Conservation (phyloP, 176 grass and related monocot species). For the Hordeum vulgare region DNA sequence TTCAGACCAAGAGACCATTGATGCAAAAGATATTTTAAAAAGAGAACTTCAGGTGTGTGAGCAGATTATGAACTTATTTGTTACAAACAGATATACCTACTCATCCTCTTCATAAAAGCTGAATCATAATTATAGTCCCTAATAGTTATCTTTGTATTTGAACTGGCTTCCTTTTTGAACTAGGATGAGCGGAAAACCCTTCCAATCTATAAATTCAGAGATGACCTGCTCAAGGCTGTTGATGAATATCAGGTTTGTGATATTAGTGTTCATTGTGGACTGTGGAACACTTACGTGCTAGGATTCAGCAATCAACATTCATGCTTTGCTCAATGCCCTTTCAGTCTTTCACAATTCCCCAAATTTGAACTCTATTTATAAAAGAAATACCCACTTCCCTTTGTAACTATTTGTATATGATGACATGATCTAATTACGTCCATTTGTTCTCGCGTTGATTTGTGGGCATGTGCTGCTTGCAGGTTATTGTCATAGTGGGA, state of each 20-base stretch:
- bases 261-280: neutral
- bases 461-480: neutral
- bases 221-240: slow-evolving; percentile 69
- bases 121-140: neutral
- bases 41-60: slow-evolving; percentile 61
- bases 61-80: slow-evolving; percentile 1
- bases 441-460: neutral
- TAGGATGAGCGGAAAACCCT: slow-evolving; percentile 93
- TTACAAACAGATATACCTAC: neutral
- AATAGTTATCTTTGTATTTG: neutral
- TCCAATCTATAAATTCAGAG: slow-evolving; percentile 84
- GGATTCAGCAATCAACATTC: neutral
- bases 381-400: neutral
- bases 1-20: slow-evolving; percentile 36
- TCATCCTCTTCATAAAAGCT: neutral
- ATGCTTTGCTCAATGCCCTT: neutral
- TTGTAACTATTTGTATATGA: neutral
- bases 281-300: neutral
- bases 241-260: slow-evolving; percentile 73
- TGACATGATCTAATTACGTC: neutral
- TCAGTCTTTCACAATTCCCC: neutral
- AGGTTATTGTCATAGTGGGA: slow-evolving; percentile 97
- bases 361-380: neutral
- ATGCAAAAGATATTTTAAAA: slow-evolving; percentile 67
- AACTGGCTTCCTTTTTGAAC: slow-evolving; percentile 2